phyloP scores from a whole-genome alignment of 345 rosid species.

The Lepidium sativum region DNA sequence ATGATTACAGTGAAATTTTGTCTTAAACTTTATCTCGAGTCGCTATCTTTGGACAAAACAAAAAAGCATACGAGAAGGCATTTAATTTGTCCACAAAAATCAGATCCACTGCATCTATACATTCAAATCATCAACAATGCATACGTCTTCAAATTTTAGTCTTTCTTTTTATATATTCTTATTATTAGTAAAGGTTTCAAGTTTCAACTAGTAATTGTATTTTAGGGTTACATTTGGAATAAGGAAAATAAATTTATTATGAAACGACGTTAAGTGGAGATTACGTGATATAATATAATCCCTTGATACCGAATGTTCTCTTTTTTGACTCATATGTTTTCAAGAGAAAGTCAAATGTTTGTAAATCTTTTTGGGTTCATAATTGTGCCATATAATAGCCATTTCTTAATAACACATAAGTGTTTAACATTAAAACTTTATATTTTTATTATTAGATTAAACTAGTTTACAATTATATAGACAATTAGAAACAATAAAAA shows the following conservation, averaged over 20 bases:
- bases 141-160: constrained; percentile 11
- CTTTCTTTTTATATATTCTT: background rate
- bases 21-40: background rate
- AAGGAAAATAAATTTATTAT: background rate
- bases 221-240: background rate
- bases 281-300: constrained; percentile 21
- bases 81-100: constrained; percentile 1
- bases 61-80: constrained; percentile 15
- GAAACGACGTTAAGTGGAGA: constrained; percentile 8
- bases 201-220: background rate
- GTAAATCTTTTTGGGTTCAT: background rate
- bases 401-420: too few relatives aligned
- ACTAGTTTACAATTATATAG: too few relatives aligned
- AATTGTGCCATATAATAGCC: background rate
- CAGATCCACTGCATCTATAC: constrained; percentile 22
- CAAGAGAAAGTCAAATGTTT: constrained; percentile 1
- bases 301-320: constrained; percentile 9
- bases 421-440: too few relatives aligned
- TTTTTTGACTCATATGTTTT: constrained; percentile 1
- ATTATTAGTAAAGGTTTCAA: background rate
- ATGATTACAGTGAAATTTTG: background rate
- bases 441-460: too few relatives aligned
- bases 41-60: constrained; percentile 17
- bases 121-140: background rate
- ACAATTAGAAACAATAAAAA: too few relatives aligned